A percentile compares a stretch with the other conserved stretches of the same genome.
Conservation (phyloP, 1,284 basidiomycete species). For the Chondrostereum purpureum region DNA sequence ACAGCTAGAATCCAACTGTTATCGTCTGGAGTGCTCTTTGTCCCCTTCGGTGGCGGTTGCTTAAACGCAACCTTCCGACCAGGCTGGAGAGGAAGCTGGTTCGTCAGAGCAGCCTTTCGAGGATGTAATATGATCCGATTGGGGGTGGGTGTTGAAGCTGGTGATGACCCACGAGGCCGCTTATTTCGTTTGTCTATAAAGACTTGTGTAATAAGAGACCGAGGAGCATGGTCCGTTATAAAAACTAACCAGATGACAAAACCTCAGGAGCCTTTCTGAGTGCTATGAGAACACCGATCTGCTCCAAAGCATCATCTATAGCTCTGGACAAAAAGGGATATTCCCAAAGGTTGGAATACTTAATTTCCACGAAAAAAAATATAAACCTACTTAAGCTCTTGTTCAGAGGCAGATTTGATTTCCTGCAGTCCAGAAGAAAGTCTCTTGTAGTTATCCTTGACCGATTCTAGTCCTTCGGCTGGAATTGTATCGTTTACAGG, state of each 20-base stretch:
- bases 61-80: slow-evolving; percentile 76
- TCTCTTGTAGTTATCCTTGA: slow-evolving; percentile 59
- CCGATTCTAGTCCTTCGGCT: slow-evolving; percentile 56
- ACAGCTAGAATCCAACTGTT: slow-evolving; percentile 77
- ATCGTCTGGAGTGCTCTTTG: slow-evolving; percentile 49
- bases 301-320: slow-evolving; percentile 66
- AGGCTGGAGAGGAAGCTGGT: slow-evolving; percentile 60
- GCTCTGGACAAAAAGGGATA: slow-evolving; percentile 35
- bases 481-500: slow-evolving; percentile 62
- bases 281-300: slow-evolving; percentile 59
- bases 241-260: slow-evolving; percentile 42
- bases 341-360: background rate
- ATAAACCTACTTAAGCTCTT: slow-evolving; percentile 54
- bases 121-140: slow-evolving; percentile 40
- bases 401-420: slow-evolving; percentile 50
- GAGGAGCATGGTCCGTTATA: slow-evolving; percentile 1
- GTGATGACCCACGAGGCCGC: slow-evolving; percentile 64
- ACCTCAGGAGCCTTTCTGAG: slow-evolving; percentile 64
- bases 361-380: slow-evolving; percentile 8
- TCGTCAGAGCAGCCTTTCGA: slow-evolving; percentile 51
- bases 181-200: slow-evolving; percentile 72
- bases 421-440: slow-evolving; percentile 54
- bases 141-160: slow-evolving; percentile 31
- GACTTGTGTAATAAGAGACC: slow-evolving; percentile 7
- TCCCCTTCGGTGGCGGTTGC: slow-evolving; percentile 39